phyloP scores from a whole-genome alignment of 2,329 filamentous ascomycete species.

The Ceratocystis diversiconidia region DNA sequence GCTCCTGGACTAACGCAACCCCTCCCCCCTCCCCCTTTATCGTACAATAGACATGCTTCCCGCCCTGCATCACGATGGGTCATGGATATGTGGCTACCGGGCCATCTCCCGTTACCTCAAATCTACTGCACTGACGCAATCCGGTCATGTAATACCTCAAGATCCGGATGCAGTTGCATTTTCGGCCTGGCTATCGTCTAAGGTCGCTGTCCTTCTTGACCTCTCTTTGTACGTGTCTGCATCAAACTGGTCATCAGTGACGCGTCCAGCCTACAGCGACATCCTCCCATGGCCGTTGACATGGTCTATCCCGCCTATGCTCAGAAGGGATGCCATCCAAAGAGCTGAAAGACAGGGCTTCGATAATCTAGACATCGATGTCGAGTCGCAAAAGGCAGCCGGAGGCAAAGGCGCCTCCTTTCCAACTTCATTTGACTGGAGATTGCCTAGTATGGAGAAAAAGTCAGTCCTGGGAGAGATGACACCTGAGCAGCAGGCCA shows the following conservation, averaged over 20 bases:
- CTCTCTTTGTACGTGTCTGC: constrained; percentile 82
- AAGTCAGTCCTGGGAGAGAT: constrained; percentile 49
- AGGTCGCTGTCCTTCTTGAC: constrained; percentile 65
- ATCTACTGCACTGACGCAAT: constrained; percentile 24
- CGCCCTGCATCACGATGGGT: constrained; percentile 36
- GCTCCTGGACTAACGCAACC: neutral
- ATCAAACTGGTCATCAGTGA: constrained; percentile 67
- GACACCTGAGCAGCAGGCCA: constrained; percentile 54
- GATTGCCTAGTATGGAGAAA: constrained; percentile 27
- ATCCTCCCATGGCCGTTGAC: constrained; percentile 77
- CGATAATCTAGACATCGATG: constrained; percentile 50
- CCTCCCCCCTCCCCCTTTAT: neutral
- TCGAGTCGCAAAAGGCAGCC: constrained; percentile 25
- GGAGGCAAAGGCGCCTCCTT: constrained; percentile 21
- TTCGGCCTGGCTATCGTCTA: constrained; percentile 57
- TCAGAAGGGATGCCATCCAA: constrained; percentile 55
- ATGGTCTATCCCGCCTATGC: constrained; percentile 65
- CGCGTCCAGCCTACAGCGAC: constrained; percentile 64
- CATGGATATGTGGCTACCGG: constrained; percentile 46
- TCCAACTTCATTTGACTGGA: constrained; percentile 30
- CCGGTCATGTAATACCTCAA: constrained; percentile 22
- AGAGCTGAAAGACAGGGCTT: constrained; percentile 58
- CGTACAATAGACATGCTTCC: constrained; percentile 37
- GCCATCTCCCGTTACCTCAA: constrained; percentile 45
- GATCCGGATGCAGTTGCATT: constrained; percentile 37